Conservation (phyloP, 768 basidiomycete species). For the Lanmaoa rubissima region DNA sequence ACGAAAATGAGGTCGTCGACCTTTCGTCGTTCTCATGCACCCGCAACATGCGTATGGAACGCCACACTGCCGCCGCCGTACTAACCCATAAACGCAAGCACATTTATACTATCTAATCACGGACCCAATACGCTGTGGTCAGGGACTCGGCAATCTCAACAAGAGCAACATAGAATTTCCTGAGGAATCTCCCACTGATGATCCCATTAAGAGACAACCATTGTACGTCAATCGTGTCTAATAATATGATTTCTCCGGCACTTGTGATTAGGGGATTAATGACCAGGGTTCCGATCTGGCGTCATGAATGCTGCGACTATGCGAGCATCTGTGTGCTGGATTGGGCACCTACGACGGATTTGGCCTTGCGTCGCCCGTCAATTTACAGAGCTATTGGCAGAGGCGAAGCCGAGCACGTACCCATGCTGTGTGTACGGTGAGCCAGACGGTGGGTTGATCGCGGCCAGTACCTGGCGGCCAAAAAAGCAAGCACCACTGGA, state of each 20-base stretch:
- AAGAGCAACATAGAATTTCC: background rate
- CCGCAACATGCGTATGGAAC: background rate
- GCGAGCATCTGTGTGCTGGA: background rate
- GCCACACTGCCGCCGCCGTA: background rate
- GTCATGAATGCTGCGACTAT: background rate
- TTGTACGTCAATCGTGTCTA: background rate
- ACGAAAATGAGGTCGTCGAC: background rate
- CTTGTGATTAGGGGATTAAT: background rate
- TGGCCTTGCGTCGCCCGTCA: background rate
- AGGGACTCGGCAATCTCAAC: no score
- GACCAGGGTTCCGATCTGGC: background rate
- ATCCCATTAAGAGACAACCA: background rate
- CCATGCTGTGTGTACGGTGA: background rate
- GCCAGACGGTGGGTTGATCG: background rate
- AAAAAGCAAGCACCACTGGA: slow-evolving; percentile 1
- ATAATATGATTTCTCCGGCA: background rate
- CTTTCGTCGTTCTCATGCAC: background rate
- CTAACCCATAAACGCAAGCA: background rate
- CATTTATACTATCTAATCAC: no score
- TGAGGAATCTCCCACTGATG: background rate
- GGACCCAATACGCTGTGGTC: no score
- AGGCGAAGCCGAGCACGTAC: background rate
- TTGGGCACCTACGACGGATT: background rate
- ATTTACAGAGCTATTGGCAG: background rate
- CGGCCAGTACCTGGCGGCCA: background rate